A percentile compares a stretch with the other conserved stretches of the same genome.
Conservation (phyloP, 108 stramenopile species). For the Cyclotella sp. region DNA sequence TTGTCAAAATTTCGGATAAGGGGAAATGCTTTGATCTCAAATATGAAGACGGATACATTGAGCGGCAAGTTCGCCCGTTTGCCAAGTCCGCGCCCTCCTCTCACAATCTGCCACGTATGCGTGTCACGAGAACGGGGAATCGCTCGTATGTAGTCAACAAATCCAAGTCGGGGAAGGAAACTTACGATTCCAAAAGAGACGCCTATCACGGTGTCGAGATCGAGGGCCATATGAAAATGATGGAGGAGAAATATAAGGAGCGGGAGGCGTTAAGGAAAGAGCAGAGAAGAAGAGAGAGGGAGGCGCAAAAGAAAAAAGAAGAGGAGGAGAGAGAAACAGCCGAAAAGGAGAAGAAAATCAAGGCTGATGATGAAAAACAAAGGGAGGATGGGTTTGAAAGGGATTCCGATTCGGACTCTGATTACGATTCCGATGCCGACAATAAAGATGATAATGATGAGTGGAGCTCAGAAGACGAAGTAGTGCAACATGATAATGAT, state of each 20-base stretch:
- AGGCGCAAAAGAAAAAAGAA: constrained; percentile 44
- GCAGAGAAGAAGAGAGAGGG: constrained; percentile 54
- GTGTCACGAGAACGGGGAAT: constrained; percentile 85
- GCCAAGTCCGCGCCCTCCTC: constrained; percentile 13
- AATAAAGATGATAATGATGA: constrained; percentile 57
- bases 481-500: constrained; percentile 86
- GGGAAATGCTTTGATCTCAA: constrained; percentile 72
- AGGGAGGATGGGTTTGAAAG: constrained; percentile 32
- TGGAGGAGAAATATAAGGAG: constrained; percentile 64
- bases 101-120: constrained; percentile 86
- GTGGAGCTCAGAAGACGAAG: constrained; percentile 68
- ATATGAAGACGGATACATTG: constrained; percentile 84
- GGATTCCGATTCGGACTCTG: constrained; percentile 86
- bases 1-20: constrained; percentile 72
- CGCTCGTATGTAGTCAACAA: constrained; percentile 45
- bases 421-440: constrained; percentile 68
- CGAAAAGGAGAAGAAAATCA: constrained; percentile 37
- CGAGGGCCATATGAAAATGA: constrained; percentile 63
- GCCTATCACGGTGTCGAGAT: constrained; percentile 90
- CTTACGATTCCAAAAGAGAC: constrained; percentile 93
- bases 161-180: constrained; percentile 66
- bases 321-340: constrained; percentile 41
- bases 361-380: constrained; percentile 35
- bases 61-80: constrained; percentile 67
- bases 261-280: constrained; percentile 75